A percentile compares a stretch with the other conserved stretches of the same genome.
phyloP scores from a whole-genome alignment of 106 monocot species.

The Platanthera zijinensis region DNA sequence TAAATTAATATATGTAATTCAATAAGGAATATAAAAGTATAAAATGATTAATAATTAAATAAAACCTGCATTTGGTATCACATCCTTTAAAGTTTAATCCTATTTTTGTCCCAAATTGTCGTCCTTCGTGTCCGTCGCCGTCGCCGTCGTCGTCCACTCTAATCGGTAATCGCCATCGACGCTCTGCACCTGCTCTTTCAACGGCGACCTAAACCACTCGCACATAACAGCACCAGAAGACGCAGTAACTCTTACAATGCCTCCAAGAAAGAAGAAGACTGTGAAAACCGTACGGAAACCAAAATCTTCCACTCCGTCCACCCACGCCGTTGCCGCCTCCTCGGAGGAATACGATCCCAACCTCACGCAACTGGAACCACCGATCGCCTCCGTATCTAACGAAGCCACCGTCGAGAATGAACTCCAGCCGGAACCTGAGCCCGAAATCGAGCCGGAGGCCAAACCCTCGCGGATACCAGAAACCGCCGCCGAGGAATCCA shows the following conservation, averaged over 20 bases:
- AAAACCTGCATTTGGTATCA: no score
- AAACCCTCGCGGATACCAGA: background rate
- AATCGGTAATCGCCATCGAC: no score
- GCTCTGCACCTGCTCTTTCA: no score
- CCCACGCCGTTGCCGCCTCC: background rate
- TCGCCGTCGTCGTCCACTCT: no score
- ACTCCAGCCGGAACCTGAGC: background rate
- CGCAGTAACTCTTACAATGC: constrained; percentile 16
- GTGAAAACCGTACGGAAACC: constrained; percentile 26
- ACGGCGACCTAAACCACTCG: background rate
- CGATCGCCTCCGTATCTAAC: background rate
- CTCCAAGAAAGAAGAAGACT: constrained; percentile 28
- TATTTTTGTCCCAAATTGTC: no score
- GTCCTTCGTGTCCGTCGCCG: no score
- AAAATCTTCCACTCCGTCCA: constrained; percentile 17
- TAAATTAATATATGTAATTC: no score
- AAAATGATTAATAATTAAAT: no score
- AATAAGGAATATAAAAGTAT: no score
- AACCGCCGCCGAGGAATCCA: background rate
- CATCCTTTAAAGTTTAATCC: no score
- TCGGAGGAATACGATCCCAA: background rate
- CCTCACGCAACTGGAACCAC: background rate
- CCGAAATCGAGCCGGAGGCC: background rate
- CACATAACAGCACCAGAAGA: background rate
- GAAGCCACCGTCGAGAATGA: background rate